phyloP scores from a whole-genome alignment of 140 eudicot genomes.

The Ambrosia hybrid region DNA sequence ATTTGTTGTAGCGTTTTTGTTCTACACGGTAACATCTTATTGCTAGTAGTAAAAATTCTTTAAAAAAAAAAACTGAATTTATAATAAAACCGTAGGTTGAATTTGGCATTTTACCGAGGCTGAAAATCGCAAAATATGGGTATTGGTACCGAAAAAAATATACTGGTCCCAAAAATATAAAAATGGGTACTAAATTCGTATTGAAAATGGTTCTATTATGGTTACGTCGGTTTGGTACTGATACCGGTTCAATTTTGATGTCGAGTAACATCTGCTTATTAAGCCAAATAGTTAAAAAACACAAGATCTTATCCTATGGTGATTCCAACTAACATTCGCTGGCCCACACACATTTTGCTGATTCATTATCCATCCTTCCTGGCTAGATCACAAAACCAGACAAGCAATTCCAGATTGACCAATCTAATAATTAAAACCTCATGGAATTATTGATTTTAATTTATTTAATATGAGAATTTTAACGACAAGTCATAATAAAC shows the following conservation, averaged over 20 bases:
- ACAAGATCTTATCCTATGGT: constrained; percentile 1
- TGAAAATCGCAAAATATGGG: no score
- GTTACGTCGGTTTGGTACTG: no score
- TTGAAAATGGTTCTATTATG: no score
- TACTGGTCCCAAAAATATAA: no score
- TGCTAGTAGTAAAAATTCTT: not conserved
- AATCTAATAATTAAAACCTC: not conserved
- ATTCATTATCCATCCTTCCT: constrained; percentile 30
- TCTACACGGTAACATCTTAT: constrained; percentile 3
- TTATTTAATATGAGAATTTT: not conserved
- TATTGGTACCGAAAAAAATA: no score
- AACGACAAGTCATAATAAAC: not conserved
- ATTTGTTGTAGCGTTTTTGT: not conserved
- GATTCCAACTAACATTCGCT: not conserved
- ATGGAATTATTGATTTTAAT: not conserved
- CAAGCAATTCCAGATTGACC: constrained; percentile 15
- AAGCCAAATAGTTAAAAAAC: not conserved
- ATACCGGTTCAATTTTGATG: no score
- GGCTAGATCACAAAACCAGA: not conserved
- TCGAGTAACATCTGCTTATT: no score
- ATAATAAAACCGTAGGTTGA: not conserved
- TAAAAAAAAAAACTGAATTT: not conserved
- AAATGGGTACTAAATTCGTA: no score
- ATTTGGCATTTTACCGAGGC: no score
- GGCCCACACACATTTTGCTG: constrained; percentile 29